Base-by-base conservation (phyloP, 2,329 filamentous ascomycete species). In the Erysiphe pisi region DNA sequence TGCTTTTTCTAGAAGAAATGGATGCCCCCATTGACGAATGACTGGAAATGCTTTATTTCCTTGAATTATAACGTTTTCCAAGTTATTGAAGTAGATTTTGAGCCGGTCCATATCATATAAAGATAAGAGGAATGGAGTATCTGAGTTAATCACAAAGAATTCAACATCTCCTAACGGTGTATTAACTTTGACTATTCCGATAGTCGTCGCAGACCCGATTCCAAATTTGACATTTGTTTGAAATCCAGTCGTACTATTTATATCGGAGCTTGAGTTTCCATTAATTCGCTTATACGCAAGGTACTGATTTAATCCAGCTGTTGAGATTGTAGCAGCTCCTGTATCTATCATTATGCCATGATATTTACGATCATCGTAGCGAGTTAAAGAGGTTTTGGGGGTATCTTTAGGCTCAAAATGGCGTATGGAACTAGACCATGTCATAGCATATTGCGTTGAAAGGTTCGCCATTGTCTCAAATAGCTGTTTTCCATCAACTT, bases 61-160 rank as follows among this genome's bases (percentile, higher is more conserved):
- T 8, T 61, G 7, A n/a, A 6, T 7, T 61, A 25, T 31, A 8
- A 65, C 58, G 28, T 63, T 63, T 25, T 20, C 28, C 9, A 63
- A 25, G 22, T 63, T 63, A n/a, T 63, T 63, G 58, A 63, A 63
- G 22, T 63, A 25, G 28, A 63, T 25, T 63, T 25, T n/a, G 58
- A 14, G 58, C 58, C 58, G n/a, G 22, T 63, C 58, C 58, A n/a
- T 63, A 63, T 63, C 58, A n/a, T 63, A n/a, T 63, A 63, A 14
- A 9, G 58, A 63, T 63, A 63, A n/a, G 22, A 63, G 28, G 28
- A 63, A 63, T 25, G 58, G 58, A 20, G 22, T 63, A n/a, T 20
- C 22, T 63, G 58, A n/a, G 12, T 63, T 25, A 20, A 63, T 63
- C 58, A 63, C 58, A 25, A n/a, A 25, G 11, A 63, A 63, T n/a